Base-by-base conservation (phyloP, 495 filamentous ascomycete species). In the Aspergillus indologenus region DNA sequence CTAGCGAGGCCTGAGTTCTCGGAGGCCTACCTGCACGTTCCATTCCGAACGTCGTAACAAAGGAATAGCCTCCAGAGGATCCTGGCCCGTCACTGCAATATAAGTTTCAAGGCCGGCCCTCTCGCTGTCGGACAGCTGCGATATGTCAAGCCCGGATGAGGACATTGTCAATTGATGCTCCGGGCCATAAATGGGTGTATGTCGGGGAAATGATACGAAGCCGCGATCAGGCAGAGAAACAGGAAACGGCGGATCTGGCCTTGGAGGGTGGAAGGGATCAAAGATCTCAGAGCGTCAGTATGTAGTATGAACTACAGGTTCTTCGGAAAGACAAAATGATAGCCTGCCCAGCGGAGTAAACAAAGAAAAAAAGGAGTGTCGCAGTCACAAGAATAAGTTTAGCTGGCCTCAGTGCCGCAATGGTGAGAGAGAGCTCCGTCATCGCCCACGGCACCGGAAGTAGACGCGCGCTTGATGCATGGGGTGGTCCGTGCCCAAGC, bases 11-110 rank as follows among this genome's bases (percentile, higher is more conserved):
- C n/a, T n/a, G 17, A 7, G 17, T 20, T 9, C 29, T 26, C 22
- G 12, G 19, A 43, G 15, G 0, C 61, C 14, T 64, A 94, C 91
- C 81, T 96, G 85, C 14, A 96, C 89, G 71, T 98, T 98, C 95
- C 95, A 98, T 75, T 97, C 86, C 34, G 90, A 95, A 54, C 91
- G 80, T 56, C 86, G 83, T 21, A 98, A 78, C 22, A 98, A 65
- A 12, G 90, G 86, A 48, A 98, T 81, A 7, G 94, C 95, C 60
- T 90, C 86, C 43, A 81, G 77, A 50, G 83, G 71, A 40, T 91
- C 87, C 70, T 96, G 91, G 60, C 90, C 85, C 7, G 94, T 98
- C 23, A 98, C 88, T 44, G 90, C 80, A 24, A 85, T 92, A 70
- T 90, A 97, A 64, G 93, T 93, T 56, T 93, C 86, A 34, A 98